Evolutionary conservation across 2,329 filamentous ascomycete species (phyloP).

Genomic region (Paracorniculantispora psalliotae): DNA sequence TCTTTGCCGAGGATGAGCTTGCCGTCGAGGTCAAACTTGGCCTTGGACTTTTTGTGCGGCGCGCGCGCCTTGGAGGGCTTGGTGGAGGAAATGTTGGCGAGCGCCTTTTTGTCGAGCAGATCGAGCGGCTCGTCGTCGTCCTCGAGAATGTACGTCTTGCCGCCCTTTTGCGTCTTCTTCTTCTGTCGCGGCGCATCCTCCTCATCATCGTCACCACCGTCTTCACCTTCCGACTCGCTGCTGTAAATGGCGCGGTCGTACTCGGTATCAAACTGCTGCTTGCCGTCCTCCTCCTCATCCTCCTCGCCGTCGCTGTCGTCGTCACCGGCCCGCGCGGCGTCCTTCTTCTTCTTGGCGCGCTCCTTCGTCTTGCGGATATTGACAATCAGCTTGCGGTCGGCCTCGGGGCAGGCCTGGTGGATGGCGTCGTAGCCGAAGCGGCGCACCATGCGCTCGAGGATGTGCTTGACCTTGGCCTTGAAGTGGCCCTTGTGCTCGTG

Average conservation of each 20-base stretch:
- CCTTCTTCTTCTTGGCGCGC: slow-evolving; percentile 84
- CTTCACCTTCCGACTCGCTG: slow-evolving; percentile 56
- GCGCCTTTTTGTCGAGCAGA: slow-evolving; percentile 79
- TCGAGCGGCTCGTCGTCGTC: slow-evolving; percentile 93
- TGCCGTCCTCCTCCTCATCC: slow-evolving; percentile 40
- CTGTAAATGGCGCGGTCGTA: slow-evolving; percentile 96
- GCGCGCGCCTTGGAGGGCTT: slow-evolving; percentile 63
- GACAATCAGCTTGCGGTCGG: slow-evolving; percentile 81
- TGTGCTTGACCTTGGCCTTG: slow-evolving; percentile 96
- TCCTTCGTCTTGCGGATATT: slow-evolving; percentile 97
- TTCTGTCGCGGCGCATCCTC: slow-evolving; percentile 39
- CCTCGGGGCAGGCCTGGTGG: slow-evolving; percentile 75
- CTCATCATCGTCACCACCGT: slow-evolving; percentile 54
- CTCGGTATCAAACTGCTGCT: slow-evolving; percentile 76
- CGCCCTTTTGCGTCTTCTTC: slow-evolving; percentile 53
- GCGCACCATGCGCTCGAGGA: slow-evolving; percentile 88
- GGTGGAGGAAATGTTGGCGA: slow-evolving; percentile 90
- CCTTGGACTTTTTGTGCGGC: slow-evolving; percentile 54
- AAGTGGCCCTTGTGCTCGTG: slow-evolving; percentile 98
- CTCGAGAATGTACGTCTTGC: slow-evolving; percentile 83
- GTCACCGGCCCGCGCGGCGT: slow-evolving; percentile 53
- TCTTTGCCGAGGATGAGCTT: slow-evolving; percentile 70
- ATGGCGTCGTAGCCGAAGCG: slow-evolving; percentile 81
- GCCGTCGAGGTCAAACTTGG: slow-evolving; percentile 69
- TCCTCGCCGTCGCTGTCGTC: slow-evolving; percentile 54